A percentile compares a stretch with the other conserved stretches of the same genome.
Conservation (phyloP, 768 basidiomycete genomes). For the Chalciporus piperatus region DNA sequence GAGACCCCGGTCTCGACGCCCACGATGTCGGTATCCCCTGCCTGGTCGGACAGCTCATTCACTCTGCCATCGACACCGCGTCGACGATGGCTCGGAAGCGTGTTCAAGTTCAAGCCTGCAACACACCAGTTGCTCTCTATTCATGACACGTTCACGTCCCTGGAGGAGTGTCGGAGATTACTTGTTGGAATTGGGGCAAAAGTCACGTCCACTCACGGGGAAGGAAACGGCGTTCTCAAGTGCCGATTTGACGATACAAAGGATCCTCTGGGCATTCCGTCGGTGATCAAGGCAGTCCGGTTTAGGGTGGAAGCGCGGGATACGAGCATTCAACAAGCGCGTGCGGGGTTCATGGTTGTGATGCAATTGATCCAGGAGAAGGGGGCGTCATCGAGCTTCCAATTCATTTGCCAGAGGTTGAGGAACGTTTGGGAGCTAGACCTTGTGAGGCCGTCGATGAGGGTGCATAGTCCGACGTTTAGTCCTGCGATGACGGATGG, state of each 20-base stretch:
- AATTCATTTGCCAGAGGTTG: slow-evolving; percentile 64
- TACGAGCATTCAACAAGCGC: slow-evolving; percentile 38
- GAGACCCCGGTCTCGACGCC: slow-evolving; percentile 13
- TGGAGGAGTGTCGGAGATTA: slow-evolving; percentile 70
- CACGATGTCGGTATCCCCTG: slow-evolving; percentile 31
- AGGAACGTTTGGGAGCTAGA: slow-evolving; percentile 71
- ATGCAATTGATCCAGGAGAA: slow-evolving; percentile 79
- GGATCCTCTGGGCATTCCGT: slow-evolving; percentile 52
- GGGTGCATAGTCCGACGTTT: slow-evolving; percentile 18
- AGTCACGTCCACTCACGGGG: slow-evolving; percentile 62
- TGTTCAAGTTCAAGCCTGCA: slow-evolving; percentile 83
- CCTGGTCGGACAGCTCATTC: slow-evolving; percentile 47
- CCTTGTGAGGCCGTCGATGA: slow-evolving; percentile 21
- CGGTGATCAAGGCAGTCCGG: slow-evolving; percentile 63
- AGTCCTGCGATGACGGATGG: slow-evolving; percentile 31
- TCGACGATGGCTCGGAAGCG: slow-evolving; percentile 81
- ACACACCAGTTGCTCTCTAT: slow-evolving; percentile 56
- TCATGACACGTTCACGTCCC: slow-evolving; percentile 59
- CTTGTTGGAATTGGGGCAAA: slow-evolving; percentile 69
- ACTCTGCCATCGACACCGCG: slow-evolving; percentile 44
- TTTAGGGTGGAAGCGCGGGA: slow-evolving; percentile 79
- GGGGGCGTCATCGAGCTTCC: slow-evolving; percentile 82
- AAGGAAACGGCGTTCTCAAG: slow-evolving; percentile 65
- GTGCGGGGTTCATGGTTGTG: slow-evolving; percentile 51
- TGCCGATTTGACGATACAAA: slow-evolving; percentile 71